Percentiles rank a stretch among this genome's conserved stretches.
Evolutionary conservation across 495 filamentous ascomycete genomes (phyloP).

Genomic region (Aspergillus funiculosus): DNA sequence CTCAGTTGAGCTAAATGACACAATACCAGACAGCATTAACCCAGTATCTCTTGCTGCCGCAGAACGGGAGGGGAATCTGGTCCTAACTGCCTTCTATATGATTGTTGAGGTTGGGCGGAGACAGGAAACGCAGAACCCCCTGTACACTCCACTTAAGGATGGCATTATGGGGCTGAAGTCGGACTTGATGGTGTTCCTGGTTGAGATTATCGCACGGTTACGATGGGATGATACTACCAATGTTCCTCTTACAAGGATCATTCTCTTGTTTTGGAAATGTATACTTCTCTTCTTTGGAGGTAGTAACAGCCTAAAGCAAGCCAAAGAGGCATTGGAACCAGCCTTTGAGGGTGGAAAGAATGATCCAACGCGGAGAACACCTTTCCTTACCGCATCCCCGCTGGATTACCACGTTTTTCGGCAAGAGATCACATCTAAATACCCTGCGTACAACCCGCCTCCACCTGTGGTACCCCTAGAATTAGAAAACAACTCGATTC

Average conservation of each 20-base stretch:
- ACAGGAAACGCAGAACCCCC: slow-evolving; percentile 28
- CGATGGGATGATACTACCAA: slow-evolving; percentile 79
- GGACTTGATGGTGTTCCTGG: slow-evolving; percentile 63
- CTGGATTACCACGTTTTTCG: slow-evolving; percentile 94
- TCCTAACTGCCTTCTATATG: slow-evolving; percentile 65
- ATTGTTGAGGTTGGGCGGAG: slow-evolving; percentile 60
- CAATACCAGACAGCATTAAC: slow-evolving; percentile 28
- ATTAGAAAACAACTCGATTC: slow-evolving; percentile 79
- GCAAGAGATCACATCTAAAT: slow-evolving; percentile 98
- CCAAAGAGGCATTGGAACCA: slow-evolving; percentile 56
- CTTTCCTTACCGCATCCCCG: slow-evolving; percentile 81
- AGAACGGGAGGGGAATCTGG: slow-evolving; percentile 45
- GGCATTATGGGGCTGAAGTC: slow-evolving; percentile 51
- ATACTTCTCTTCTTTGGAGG: slow-evolving; percentile 81
- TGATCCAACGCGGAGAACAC: slow-evolving; percentile 33
- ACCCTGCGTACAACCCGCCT: slow-evolving; percentile 91
- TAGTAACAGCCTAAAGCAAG: slow-evolving; percentile 58
- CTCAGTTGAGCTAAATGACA: slow-evolving; percentile 27
- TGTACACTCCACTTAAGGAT: slow-evolving; percentile 31
- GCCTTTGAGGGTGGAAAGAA: slow-evolving; percentile 29
- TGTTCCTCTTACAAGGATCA: slow-evolving; percentile 60
- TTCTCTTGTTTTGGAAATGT: slow-evolving; percentile 86
- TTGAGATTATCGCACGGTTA: slow-evolving; percentile 67
- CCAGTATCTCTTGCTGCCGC: slow-evolving; percentile 32
- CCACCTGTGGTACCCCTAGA: slow-evolving; percentile 78